Evolutionary conservation across 2,329 filamentous ascomycete genomes (phyloP).

Genomic region (Arthrobotrys conoides): DNA sequence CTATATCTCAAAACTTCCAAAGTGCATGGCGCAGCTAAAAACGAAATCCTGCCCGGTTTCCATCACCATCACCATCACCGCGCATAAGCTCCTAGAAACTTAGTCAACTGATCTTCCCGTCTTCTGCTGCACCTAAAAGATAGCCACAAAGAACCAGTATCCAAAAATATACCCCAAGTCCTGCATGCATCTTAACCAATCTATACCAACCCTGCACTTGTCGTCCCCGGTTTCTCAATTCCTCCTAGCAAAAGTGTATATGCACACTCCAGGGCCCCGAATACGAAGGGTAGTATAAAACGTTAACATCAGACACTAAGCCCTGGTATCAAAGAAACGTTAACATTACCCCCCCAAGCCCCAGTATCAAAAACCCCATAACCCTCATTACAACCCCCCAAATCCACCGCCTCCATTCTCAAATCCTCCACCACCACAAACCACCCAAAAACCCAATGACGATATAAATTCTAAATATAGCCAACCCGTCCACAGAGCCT

Average conservation of each 20-base stretch:
- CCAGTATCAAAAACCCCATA: background rate
- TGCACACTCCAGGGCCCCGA: too few relatives aligned
- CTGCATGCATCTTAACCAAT: background rate
- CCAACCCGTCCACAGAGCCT: background rate
- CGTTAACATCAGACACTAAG: too few relatives aligned
- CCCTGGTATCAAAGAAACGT: background rate
- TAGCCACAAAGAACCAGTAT: background rate
- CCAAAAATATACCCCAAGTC: background rate
- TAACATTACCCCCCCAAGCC: background rate
- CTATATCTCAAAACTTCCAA: too few relatives aligned
- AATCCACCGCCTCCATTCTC: too few relatives aligned
- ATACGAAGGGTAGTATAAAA: too few relatives aligned
- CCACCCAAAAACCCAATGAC: background rate
- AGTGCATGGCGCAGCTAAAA: slow-evolving; percentile 3
- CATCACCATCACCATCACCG: background rate
- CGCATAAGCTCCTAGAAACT: slow-evolving; percentile 14
- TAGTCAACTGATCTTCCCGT: background rate
- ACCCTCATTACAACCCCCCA: background rate
- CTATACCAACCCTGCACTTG: background rate
- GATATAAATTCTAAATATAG: slow-evolving; percentile 8
- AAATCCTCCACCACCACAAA: background rate
- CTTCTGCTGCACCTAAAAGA: background rate
- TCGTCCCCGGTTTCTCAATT: background rate
- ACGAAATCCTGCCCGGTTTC: background rate
- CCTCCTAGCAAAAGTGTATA: background rate